Evolutionary conservation across 805 yeast species (phyloP).

Genomic region (Candida insectalens): DNA sequence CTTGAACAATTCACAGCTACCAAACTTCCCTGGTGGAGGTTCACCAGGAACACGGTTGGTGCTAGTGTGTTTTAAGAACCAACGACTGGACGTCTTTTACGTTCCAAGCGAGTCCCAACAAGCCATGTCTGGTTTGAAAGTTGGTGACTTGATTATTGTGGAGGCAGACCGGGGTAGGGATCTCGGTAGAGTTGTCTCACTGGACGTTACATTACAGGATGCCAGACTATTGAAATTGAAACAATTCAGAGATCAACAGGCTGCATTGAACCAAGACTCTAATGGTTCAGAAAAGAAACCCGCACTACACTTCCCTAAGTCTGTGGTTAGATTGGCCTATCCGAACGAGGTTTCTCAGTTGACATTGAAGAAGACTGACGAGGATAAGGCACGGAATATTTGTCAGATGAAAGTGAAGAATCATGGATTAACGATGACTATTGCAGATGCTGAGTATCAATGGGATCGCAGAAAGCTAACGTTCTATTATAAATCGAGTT

Average conservation of each 20-base stretch:
- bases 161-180: conserved; percentile 81
- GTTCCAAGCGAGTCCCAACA: conserved; percentile 30
- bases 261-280: conserved; percentile 38
- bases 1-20: conserved; percentile 18
- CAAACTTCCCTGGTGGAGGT: conserved; percentile 23
- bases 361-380: conserved; percentile 51
- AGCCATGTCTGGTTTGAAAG: conserved; percentile 23
- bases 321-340: conserved; percentile 54
- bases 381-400: conserved; percentile 54
- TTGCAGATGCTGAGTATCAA: conserved; percentile 76
- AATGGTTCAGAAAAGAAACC: conserved; percentile 22
- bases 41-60: conserved; percentile 31
- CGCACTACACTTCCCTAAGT: conserved; percentile 57
- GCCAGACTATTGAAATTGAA: conserved; percentile 57
- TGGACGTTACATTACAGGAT: conserved; percentile 51
- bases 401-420: conserved; percentile 50
- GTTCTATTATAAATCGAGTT: conserved; percentile 54
- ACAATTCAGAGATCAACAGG: conserved; percentile 65
- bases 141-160: conserved; percentile 67
- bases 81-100: conserved; percentile 70
- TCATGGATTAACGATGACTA: conserved; percentile 40
- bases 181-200: conserved; percentile 54
- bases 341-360: conserved; percentile 51
- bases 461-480: conserved; percentile 78
- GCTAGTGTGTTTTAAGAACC: conserved; percentile 68